Base-by-base conservation (phyloP, 345 rosid genomes). In the Euphorbia tirucalli region DNA sequence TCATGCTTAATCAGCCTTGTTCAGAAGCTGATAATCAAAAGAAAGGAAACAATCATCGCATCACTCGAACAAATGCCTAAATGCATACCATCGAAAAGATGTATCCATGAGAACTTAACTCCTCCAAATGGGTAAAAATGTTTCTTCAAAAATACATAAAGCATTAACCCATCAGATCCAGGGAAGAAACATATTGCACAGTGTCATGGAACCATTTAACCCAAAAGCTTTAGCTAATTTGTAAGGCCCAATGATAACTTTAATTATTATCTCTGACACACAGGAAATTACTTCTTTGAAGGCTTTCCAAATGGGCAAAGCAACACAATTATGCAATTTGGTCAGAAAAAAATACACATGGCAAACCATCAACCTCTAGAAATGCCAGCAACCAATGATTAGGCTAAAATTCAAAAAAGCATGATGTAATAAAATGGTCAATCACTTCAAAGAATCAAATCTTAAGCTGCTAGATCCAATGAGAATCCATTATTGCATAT, bases 81-180 rank as follows among this genome's bases (percentile, higher is more conserved):
- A 35, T 61, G 22, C 66, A 32, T 61, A 19, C 21, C 31, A 59
- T 9, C 35, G 16, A 59, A 57, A 28, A 30, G 39, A 14, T 28
- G 63, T 59, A 11, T 18, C 63, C 7, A 30, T 16, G n/a, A 59
- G 39, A 25, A 14, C 18, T 59, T 59, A 31, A 59, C 21, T 28
- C 63, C 15, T 11, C 63, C 21, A 59, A 59, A 59, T 59, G n/a
- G 37, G 28, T 31, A 28, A 59, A 27, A 59, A 59, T 15, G 39
- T 52, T 15, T n/a, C 5, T 28, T 16, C 31, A 28, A 19, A 59
- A 59, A 21, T 16, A 22, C 35, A 71, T 48, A 73, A 28, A 24
- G 60, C 52, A 74, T 21, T 25, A 66, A 22, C 52, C 52, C 22
- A 30, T 50, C 54, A 66, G 39, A 49, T 61, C 30, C 4, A 50